Base-by-base conservation (phyloP, 192 early-diverging fungal genomes). In the Coemansia nantahalensis region DNA sequence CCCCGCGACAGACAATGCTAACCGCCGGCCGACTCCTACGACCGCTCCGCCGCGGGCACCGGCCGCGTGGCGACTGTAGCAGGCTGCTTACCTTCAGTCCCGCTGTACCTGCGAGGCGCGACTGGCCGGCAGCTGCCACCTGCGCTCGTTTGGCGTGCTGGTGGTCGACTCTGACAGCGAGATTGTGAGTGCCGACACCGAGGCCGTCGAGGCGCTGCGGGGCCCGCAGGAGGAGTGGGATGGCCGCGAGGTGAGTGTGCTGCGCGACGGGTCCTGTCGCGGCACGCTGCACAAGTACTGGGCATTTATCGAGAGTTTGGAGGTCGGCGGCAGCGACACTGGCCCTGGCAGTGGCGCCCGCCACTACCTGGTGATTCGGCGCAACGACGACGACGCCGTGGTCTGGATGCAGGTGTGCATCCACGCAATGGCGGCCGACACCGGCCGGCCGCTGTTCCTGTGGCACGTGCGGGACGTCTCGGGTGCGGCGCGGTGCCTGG, bases 401-500 rank as follows among this genome's bases (percentile, higher is more conserved):
- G 44, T 54, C 41, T 74, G 71, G 71, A 47, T 74, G n/a, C 71
- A 74, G 33, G 21, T 42, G 24, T 74, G 71, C 43, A 48, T 74
- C 16, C 71, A 74, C 47, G 34, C 40, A 11, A 15, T 40, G 40
- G 46, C 39, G 5, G 10, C 64, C 3, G 36, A 28, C 2, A 57
- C 60, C 13, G 57, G 59, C 16, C 37, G 46, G 22, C 30, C 42
- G 26, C 19, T 74, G 43, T 62, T 36, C 38, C 32, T 65, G 10
- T 74, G 71, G 71, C 40, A 62, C 35, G 45, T 74, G 45, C 71
- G 55, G n/a, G 71, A 74, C 34, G 51, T 67, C n/a, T 54, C 64
- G 16, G 49, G 55, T 31, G 34, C 64, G 10, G 39, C 62, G 7
- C 58, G 71, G 11, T 74, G 71, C 39, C 55, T 74, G 8, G 65